Evolutionary conservation across 306 rosid species (phyloP), one percentile per base, ranked within the genome.

Genomic region (Medicago ruthenica): DNA sequence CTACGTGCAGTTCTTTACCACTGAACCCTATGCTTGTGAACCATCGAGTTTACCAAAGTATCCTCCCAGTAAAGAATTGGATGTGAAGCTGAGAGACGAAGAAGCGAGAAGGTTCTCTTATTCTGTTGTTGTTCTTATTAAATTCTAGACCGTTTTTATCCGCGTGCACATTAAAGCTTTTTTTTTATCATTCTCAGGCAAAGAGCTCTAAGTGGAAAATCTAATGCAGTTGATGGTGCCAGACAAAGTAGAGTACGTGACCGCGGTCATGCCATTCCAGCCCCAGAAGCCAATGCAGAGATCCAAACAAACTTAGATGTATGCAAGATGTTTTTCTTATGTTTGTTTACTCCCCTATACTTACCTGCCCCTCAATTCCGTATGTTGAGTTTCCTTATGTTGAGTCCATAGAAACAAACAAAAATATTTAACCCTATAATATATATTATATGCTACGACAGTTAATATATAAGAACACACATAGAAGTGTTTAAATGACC

Each of bases 261-360:
- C 4, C 58, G 22, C 11, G 10, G 58, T 51, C 16, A 51, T 17
- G 21, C 58, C 18, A 51, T 17, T 51, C 58, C 58, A 17, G 58
- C 58, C 22, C 58, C 58, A 51, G 58, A 51, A 51, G 58, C 58
- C 10, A 51, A 51, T 51, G 58, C 58, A 51, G 58, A 51, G 58
- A 51, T 51, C 58, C 58, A 51, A 51, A 16, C 58, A 51, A 51
- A 51, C 58, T 16, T 51, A 51, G 58, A 51, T 16, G 58, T 51
- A 51, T 51, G 58, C 3, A 9, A 51, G 21, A 51, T 51, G 58
- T 51, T 51, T 51, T 16, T 51, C 21, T 51, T 51, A 51, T 51
- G 58, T 51, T 16, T 51, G 58, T 16, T 51, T 45, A 15, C 51
- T 45, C 51, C 51, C 16, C 16, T 6, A 13, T 45, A 45, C 51